Conservation (phyloP, 192 early-diverging fungal genomes). For the Coemansia sp. region DNA sequence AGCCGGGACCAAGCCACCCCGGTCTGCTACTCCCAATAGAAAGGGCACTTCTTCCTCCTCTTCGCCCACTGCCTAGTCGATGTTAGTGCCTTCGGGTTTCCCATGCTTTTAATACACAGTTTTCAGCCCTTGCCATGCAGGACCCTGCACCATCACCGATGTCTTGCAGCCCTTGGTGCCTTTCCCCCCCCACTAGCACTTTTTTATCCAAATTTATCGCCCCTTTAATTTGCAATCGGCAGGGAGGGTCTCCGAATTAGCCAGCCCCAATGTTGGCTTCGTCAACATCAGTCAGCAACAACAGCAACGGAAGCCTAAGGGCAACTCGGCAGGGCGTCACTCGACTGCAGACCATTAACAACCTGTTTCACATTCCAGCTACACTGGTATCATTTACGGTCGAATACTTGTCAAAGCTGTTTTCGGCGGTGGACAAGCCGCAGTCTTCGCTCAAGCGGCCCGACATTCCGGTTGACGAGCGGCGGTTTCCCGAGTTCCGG, state of each 20-base stretch:
- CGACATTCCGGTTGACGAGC: constrained; percentile 21
- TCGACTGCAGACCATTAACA: constrained; percentile 10
- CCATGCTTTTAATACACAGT: not conserved
- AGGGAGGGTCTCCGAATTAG: not conserved
- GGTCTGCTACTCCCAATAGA: constrained; percentile 3
- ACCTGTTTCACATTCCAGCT: constrained; percentile 41
- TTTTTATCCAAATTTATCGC: not conserved
- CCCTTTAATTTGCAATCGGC: not conserved
- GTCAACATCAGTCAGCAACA: constrained; percentile 4
- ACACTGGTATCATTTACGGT: constrained; percentile 37
- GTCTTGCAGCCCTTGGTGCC: not conserved
- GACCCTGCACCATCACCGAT: not conserved
- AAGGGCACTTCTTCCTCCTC: not conserved
- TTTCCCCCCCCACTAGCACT: not conserved
- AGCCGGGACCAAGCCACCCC: not conserved
- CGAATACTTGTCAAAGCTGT: constrained; percentile 42
- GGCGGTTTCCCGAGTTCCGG: constrained; percentile 42
- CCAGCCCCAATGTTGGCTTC: not conserved
- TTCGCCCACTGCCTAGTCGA: not conserved
- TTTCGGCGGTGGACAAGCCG: constrained; percentile 37
- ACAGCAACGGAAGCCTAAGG: constrained; percentile 7
- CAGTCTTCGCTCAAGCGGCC: constrained; percentile 26
- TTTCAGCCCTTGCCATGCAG: not conserved
- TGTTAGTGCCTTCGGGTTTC: not conserved
- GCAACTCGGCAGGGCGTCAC: not conserved